phyloP scores from a whole-genome alignment of 2,329 filamentous ascomycete genomes.

The Penicillium sp. region DNA sequence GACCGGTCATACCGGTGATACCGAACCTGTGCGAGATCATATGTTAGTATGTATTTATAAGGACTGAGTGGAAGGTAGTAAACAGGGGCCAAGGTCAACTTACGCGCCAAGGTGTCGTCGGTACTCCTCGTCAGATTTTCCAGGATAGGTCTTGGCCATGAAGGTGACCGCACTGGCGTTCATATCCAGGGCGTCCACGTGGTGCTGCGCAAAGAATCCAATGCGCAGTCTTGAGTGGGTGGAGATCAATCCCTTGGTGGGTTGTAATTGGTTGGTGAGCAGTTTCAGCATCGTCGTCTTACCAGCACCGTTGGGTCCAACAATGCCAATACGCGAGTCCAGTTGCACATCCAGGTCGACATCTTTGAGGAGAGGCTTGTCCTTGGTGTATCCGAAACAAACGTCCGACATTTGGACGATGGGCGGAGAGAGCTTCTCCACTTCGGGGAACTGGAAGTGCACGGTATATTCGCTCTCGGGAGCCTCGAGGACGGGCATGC shows the following conservation, averaged over 20 bases:
- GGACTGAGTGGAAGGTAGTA: slow-evolving; percentile 1
- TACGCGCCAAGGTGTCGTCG: slow-evolving; percentile 90
- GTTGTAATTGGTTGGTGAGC: slow-evolving; percentile 82
- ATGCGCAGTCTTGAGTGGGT: slow-evolving; percentile 86
- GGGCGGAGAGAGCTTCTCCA: slow-evolving; percentile 94
- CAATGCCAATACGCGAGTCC: slow-evolving; percentile 96
- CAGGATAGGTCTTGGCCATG: slow-evolving; percentile 91
- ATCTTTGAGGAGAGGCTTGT: slow-evolving; percentile 78
- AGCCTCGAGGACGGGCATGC: slow-evolving; percentile 87
- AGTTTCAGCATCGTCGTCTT: slow-evolving; percentile 98
- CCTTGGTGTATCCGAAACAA: slow-evolving; percentile 81
- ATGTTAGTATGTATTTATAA: background rate
- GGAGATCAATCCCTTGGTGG: slow-evolving; percentile 80
- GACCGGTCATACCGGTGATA: slow-evolving; percentile 89
- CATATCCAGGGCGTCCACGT: slow-evolving; percentile 93
- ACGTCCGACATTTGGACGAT: slow-evolving; percentile 98
- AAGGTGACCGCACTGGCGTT: slow-evolving; percentile 89
- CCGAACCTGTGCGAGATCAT: slow-evolving; percentile 54
- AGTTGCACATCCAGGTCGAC: slow-evolving; percentile 97
- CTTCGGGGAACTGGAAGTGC: slow-evolving; percentile 95
- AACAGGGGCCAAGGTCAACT: slow-evolving; percentile 43
- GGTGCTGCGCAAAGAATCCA: slow-evolving; percentile 97
- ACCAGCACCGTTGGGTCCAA: slow-evolving; percentile 98
- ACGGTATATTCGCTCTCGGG: slow-evolving; percentile 95
- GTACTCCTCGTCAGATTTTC: slow-evolving; percentile 94